Percentiles rank a stretch among this genome's conserved stretches.
Conservation (phyloP, 768 basidiomycete genomes). For the Leccinellum rugosiceps region DNA sequence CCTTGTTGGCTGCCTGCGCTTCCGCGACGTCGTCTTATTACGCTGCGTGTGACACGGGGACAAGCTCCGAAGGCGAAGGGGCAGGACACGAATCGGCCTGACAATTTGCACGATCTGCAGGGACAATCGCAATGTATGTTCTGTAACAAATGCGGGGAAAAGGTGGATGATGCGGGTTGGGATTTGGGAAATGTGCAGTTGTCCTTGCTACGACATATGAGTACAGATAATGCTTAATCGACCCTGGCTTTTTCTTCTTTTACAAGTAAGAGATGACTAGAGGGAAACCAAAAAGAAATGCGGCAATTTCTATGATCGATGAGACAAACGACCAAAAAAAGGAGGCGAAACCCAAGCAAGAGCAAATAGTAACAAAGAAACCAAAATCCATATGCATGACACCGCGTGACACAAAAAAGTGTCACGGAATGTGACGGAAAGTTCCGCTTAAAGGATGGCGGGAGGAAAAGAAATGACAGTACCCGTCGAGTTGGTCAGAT, state of each 20-base stretch:
- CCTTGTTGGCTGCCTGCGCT: conserved; percentile 50
- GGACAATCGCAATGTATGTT: conserved; percentile 30
- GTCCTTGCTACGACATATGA: conserved; percentile 30
- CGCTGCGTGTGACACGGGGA: conserved; percentile 27
- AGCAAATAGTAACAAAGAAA: conserved; percentile 12
- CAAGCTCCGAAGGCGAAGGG: conserved; percentile 33
- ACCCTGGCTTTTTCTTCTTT: conserved; percentile 15
- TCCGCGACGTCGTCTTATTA: conserved; percentile 21
- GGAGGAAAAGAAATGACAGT: conserved; percentile 22
- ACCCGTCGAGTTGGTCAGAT: conserved; percentile 19
- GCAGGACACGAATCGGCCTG: conserved; percentile 30
- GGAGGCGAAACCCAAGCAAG: conserved; percentile 19
- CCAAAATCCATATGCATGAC: conserved; percentile 26
- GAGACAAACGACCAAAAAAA: conserved; percentile 25
- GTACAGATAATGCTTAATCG: conserved; percentile 36
- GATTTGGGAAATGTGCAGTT: conserved; percentile 11
- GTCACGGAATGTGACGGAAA: conserved; percentile 16
- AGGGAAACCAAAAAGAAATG: conserved; percentile 15
- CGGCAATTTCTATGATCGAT: conserved; percentile 29
- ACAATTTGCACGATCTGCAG: conserved; percentile 55
- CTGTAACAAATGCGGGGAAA: conserved; percentile 46
- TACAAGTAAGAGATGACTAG: conserved; percentile 20
- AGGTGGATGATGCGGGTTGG: conserved; percentile 22
- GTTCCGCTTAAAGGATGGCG: conserved; percentile 26
- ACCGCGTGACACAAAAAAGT: conserved; percentile 14